phyloP scores from a whole-genome alignment of 2,329 filamentous ascomycete species.

The Fusarium phyllophilum region DNA sequence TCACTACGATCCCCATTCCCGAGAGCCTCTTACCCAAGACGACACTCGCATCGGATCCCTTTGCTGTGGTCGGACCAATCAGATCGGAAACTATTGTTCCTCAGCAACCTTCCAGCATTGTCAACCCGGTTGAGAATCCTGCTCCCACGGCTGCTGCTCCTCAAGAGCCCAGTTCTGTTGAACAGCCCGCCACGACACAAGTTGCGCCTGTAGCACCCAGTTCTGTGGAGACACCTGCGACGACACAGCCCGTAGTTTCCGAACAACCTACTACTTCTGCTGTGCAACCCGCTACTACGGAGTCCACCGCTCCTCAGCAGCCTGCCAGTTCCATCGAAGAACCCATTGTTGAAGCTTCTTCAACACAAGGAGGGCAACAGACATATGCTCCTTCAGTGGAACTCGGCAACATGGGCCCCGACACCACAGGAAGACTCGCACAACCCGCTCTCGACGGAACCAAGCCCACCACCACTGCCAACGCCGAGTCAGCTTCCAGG shows the following conservation, averaged over 20 bases:
- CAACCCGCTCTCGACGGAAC: constrained; percentile 25
- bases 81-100: neutral
- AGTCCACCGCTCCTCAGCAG: neutral
- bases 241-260: neutral
- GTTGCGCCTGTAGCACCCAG: neutral
- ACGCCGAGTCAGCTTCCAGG: constrained; percentile 31
- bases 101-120: neutral
- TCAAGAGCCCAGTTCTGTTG: neutral
- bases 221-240: neutral
- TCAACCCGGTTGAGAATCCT: neutral
- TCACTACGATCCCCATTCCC: constrained; percentile 46
- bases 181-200: neutral
- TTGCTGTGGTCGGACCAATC: constrained; percentile 12
- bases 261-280: neutral
- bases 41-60: constrained; percentile 38
- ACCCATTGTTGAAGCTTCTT: neutral
- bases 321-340: neutral
- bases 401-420: constrained; percentile 37
- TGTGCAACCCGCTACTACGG: neutral
- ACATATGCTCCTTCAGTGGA: constrained; percentile 31
- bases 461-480: constrained; percentile 26
- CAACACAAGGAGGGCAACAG: constrained; percentile 9
- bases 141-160: neutral
- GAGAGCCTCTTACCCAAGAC: constrained; percentile 44
- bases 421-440: constrained; percentile 15